Conservation (phyloP, 2,329 filamentous ascomycete genomes). For the Epichloe sp. region DNA sequence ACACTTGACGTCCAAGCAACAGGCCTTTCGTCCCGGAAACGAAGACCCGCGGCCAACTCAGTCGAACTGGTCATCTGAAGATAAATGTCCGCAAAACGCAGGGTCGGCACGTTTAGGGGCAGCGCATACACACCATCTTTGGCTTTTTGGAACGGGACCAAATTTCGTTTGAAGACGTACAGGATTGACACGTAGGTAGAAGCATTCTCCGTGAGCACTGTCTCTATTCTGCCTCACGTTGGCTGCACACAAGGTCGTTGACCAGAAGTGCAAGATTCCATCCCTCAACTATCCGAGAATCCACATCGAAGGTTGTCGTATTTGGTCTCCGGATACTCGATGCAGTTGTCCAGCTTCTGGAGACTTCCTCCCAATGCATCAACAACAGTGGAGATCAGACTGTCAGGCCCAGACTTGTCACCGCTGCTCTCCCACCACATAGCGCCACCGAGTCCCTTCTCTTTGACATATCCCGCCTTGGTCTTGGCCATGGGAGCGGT, state of each 20-base stretch:
- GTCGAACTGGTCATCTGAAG: too few species aligned
- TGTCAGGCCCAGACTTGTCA: slow-evolving; percentile 52
- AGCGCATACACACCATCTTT: too few species aligned
- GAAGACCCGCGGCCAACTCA: too few species aligned
- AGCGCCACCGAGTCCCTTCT: slow-evolving; percentile 61
- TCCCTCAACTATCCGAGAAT: slow-evolving; percentile 31
- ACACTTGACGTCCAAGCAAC: too few species aligned
- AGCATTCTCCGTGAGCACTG: not conserved
- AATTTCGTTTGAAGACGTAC: too few species aligned
- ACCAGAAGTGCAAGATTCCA: not conserved
- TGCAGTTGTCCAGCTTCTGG: slow-evolving; percentile 41
- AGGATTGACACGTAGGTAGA: not conserved
- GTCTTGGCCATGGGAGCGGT: slow-evolving; percentile 50
- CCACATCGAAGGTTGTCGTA: slow-evolving; percentile 56
- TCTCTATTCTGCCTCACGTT: not conserved
- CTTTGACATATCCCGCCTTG: slow-evolving; percentile 62
- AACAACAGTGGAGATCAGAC: slow-evolving; percentile 56
- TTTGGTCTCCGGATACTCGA: slow-evolving; percentile 51
- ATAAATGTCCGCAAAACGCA: too few species aligned
- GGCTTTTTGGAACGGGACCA: too few species aligned
- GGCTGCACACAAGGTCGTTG: not conserved
- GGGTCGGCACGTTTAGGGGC: too few species aligned
- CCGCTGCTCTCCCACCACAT: slow-evolving; percentile 96
- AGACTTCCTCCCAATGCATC: slow-evolving; percentile 44
- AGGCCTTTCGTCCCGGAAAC: too few species aligned